A percentile compares a stretch with the other conserved stretches of the same genome.
Conservation (phyloP, 225 moss, liverwort and hornwort species). For the Asterella californica region DNA sequence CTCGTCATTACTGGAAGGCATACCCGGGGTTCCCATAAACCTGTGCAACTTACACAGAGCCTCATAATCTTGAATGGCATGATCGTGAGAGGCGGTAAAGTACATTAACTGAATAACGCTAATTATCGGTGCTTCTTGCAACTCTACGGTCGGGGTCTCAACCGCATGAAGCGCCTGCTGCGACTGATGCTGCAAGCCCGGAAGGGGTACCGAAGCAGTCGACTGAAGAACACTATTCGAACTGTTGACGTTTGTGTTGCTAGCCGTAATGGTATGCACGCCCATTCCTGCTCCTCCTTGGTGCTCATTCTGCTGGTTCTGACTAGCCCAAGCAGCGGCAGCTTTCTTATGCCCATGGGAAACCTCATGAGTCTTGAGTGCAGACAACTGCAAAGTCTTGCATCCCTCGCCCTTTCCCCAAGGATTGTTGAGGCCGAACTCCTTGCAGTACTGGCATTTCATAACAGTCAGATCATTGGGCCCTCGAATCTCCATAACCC, state of each 20-base stretch:
- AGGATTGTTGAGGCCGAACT: slow-evolving; percentile 26
- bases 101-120: slow-evolving; percentile 31
- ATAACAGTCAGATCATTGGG: slow-evolving; percentile 24
- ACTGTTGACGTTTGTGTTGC: not conserved
- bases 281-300: not conserved
- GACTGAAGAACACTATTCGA: not conserved
- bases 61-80: slow-evolving; percentile 27
- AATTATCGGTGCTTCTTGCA: slow-evolving; percentile 17
- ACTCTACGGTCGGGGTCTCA: slow-evolving; percentile 7
- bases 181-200: not conserved
- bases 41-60: slow-evolving; percentile 24
- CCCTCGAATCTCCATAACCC: slow-evolving; percentile 24
- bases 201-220: not conserved
- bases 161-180: slow-evolving; percentile 2
- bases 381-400: slow-evolving; percentile 32
- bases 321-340: slow-evolving; percentile 27
- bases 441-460: slow-evolving; percentile 35
- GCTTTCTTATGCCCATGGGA: slow-evolving; percentile 32
- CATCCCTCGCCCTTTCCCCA: slow-evolving; percentile 33
- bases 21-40: slow-evolving; percentile 23
- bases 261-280: not conserved
- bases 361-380: slow-evolving; percentile 28
- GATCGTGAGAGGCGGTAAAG: slow-evolving; percentile 24
- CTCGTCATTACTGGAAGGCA: slow-evolving; percentile 16
- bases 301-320: slow-evolving; percentile 14